Evolutionary conservation across 2,329 filamentous ascomycete species (phyloP).

Genomic region (Fusarium floridanum): DNA sequence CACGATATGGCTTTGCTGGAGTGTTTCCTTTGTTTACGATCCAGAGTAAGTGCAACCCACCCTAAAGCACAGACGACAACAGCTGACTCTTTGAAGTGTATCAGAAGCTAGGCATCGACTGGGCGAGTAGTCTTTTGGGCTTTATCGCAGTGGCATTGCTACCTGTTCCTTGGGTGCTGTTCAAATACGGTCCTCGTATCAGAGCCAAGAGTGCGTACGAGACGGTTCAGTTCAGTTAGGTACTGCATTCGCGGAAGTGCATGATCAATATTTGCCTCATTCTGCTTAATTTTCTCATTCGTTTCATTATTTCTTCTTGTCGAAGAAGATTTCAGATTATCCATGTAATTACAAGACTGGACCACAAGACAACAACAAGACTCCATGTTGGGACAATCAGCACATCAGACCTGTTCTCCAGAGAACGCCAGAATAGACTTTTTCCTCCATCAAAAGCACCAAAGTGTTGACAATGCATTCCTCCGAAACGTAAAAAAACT

Average conservation of each 20-base stretch:
- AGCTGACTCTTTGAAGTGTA: conserved; percentile 55
- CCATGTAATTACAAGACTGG: neutral
- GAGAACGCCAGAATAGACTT: neutral
- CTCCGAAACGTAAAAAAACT: neutral
- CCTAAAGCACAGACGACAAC: neutral
- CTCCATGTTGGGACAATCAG: neutral
- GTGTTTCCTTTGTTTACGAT: conserved; percentile 73
- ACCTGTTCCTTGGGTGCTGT: conserved; percentile 67
- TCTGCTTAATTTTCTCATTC: neutral
- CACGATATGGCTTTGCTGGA: conserved; percentile 67
- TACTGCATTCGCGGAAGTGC: neutral
- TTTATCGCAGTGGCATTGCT: conserved; percentile 62
- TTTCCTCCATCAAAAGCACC: neutral
- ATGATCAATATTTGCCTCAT: neutral
- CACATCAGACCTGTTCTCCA: neutral
- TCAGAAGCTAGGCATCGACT: conserved; percentile 56
- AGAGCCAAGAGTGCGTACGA: conserved; percentile 31
- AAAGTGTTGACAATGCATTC: neutral
- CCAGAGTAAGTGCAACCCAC: conserved; percentile 58
- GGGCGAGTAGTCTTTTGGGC: conserved; percentile 61
- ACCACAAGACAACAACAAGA: neutral
- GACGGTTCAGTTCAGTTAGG: neutral
- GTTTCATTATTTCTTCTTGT: neutral
- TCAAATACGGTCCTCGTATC: conserved; percentile 58
- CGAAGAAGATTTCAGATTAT: neutral